Evolutionary conservation across 495 filamentous ascomycete genomes (phyloP).

Genomic region (Antarctomyces pellizariae): DNA sequence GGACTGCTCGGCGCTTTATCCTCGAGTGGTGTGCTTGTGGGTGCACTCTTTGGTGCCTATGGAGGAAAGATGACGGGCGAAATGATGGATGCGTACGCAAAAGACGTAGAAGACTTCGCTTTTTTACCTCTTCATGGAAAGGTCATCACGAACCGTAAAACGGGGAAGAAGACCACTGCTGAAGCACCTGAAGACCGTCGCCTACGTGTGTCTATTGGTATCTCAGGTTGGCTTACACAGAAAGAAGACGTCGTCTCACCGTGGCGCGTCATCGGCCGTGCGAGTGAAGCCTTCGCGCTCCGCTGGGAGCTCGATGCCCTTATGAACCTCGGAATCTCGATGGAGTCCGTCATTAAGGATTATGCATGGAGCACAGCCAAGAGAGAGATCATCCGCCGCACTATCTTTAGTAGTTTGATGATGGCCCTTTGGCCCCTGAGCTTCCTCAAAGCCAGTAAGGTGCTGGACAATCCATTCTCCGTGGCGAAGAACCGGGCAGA

Average conservation of each 20-base stretch:
- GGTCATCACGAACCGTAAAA: conserved; percentile 13
- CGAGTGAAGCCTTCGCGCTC: conserved; percentile 61
- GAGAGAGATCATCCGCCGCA: conserved; percentile 38
- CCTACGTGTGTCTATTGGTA: conserved; percentile 58
- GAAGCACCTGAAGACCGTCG: conserved; percentile 25
- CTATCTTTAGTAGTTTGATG: conserved; percentile 45
- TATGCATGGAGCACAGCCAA: conserved; percentile 59
- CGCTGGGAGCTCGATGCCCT: conserved; percentile 65
- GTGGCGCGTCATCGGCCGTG: conserved; percentile 48
- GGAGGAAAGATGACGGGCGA: conserved; percentile 63
- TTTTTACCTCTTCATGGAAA: conserved; percentile 61
- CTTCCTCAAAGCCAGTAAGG: conserved; percentile 52
- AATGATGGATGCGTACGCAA: conserved; percentile 72
- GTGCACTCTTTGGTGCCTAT: conserved; percentile 73
- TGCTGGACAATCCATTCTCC: conserved; percentile 81
- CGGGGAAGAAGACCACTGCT: conserved; percentile 19
- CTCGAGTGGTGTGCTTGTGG: conserved; percentile 52
- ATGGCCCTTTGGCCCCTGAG: conserved; percentile 53
- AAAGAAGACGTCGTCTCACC: conserved; percentile 44
- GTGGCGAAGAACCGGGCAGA: conserved; percentile 62
- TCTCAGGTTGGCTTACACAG: conserved; percentile 60
- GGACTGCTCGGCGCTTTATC: conserved; percentile 59
- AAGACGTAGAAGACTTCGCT: conserved; percentile 72
- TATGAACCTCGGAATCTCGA: conserved; percentile 48
- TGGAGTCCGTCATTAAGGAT: conserved; percentile 50